Percentiles rank a stretch among this genome's conserved stretches.
Evolutionary conservation across 768 basidiomycete species (phyloP).

Genomic region (Sistotremastrum suecicum): DNA sequence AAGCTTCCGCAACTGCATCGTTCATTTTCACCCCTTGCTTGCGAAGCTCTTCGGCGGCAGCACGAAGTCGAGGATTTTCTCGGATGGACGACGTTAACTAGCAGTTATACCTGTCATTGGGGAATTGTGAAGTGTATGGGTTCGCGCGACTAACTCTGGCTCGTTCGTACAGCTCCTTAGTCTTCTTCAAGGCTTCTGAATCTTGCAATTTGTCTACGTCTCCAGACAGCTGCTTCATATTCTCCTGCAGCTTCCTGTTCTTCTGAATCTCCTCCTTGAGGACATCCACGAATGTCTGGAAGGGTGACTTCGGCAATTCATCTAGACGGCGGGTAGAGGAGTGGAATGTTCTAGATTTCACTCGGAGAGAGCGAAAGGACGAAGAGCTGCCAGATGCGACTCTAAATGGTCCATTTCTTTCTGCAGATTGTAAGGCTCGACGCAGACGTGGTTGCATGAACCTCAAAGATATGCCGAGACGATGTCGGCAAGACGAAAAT

Average conservation of each 20-base stretch:
- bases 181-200: slow-evolving; percentile 88
- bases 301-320: slow-evolving; percentile 80
- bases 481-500: no score
- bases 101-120: not conserved
- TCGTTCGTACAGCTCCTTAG: slow-evolving; percentile 83
- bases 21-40: slow-evolving; percentile 83
- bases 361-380: not conserved
- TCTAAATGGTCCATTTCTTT: no score
- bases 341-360: slow-evolving; percentile 8
- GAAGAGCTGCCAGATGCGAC: no score
- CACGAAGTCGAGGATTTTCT: slow-evolving; percentile 84
- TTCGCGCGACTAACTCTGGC: slow-evolving; percentile 56
- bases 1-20: slow-evolving; percentile 86
- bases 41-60: slow-evolving; percentile 85
- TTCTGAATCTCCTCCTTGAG: slow-evolving; percentile 85
- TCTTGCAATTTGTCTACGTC: slow-evolving; percentile 97
- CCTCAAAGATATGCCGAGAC: no score
- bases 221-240: slow-evolving; percentile 93
- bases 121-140: not conserved
- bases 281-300: slow-evolving; percentile 92
- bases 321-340: slow-evolving; percentile 45
- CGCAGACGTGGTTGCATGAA: no score
- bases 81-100: slow-evolving; percentile 89
- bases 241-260: slow-evolving; percentile 89
- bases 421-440: no score